Percentiles rank a stretch among this genome's conserved stretches.
Evolutionary conservation across 2,329 filamentous ascomycete species (phyloP).

Genomic region (Colletotrichum viniferum): DNA sequence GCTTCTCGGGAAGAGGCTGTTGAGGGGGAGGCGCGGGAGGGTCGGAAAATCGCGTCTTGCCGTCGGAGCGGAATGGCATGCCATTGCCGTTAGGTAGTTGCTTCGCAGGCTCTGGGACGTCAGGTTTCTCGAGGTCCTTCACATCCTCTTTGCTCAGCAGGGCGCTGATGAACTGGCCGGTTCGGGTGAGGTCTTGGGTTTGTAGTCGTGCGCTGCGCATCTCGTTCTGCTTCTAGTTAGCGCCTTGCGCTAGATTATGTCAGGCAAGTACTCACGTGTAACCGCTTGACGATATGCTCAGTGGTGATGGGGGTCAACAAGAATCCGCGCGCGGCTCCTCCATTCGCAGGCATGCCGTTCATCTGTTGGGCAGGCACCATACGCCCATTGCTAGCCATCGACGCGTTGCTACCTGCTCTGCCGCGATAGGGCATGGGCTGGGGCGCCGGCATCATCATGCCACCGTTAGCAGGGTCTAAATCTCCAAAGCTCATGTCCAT

Average conservation of each 20-base stretch:
- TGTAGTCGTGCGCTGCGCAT: slow-evolving; percentile 90
- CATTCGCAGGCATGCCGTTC: slow-evolving; percentile 56
- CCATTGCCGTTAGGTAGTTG: slow-evolving; percentile 55
- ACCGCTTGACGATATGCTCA: slow-evolving; percentile 89
- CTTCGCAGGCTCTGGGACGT: slow-evolving; percentile 52
- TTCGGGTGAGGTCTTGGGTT: slow-evolving; percentile 81
- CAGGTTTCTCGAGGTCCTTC: slow-evolving; percentile 60
- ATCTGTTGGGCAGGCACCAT: slow-evolving; percentile 58
- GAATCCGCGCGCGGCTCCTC: slow-evolving; percentile 63
- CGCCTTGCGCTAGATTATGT: neutral
- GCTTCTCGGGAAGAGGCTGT: slow-evolving; percentile 91
- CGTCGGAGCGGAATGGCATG: slow-evolving; percentile 68
- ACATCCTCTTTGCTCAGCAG: slow-evolving; percentile 75
- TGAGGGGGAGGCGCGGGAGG: slow-evolving; percentile 93
- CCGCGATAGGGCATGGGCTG: slow-evolving; percentile 74
- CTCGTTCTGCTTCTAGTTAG: slow-evolving; percentile 67
- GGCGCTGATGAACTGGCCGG: slow-evolving; percentile 79
- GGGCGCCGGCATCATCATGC: slow-evolving; percentile 71
- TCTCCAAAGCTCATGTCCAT: slow-evolving; percentile 93
- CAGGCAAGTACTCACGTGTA: slow-evolving; percentile 66
- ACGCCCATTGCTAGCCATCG: slow-evolving; percentile 65
- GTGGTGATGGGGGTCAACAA: slow-evolving; percentile 90
- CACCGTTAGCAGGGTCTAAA: slow-evolving; percentile 79
- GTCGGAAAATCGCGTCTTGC: slow-evolving; percentile 86
- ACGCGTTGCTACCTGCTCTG: slow-evolving; percentile 70